A percentile compares a stretch with the other conserved stretches of the same genome.
Evolutionary conservation across 441 rosid species (phyloP).

Genomic region (Populus hybrid): DNA sequence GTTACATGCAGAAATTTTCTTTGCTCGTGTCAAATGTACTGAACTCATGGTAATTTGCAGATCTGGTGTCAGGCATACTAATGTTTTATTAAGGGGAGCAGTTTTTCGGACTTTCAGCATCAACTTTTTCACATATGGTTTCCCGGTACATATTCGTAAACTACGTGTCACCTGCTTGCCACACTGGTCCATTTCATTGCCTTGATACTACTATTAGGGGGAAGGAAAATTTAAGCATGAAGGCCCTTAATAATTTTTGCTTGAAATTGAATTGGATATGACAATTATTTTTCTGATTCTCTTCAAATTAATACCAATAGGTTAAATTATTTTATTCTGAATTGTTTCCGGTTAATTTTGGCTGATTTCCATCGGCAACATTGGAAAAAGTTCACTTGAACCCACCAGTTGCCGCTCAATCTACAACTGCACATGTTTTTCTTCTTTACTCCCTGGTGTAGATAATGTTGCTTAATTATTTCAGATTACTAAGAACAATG

Average conservation of each 20-base stretch:
- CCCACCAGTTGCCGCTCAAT: background rate
- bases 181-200: conserved; percentile 13
- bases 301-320: conserved; percentile 3
- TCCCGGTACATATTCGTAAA: conserved; percentile 72
- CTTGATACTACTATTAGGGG: background rate
- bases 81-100: conserved; percentile 82
- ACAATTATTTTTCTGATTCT: background rate
- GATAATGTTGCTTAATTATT: background rate
- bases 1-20: background rate
- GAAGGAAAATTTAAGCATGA: conserved; percentile 3
- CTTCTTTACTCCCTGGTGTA: background rate
- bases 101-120: conserved; percentile 95
- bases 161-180: conserved; percentile 20
- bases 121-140: conserved; percentile 98
- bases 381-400: conserved; percentile 4
- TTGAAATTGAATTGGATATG: background rate
- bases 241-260: background rate
- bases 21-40: conserved; percentile 24
- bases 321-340: background rate
- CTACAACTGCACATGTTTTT: background rate
- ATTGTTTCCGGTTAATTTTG: background rate
- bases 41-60: conserved; percentile 48
- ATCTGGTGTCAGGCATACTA: conserved; percentile 92
- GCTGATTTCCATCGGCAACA: background rate
- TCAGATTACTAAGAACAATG: background rate